Base-by-base conservation (phyloP, 176 grass and related monocot species). In the Triticum urartu region DNA sequence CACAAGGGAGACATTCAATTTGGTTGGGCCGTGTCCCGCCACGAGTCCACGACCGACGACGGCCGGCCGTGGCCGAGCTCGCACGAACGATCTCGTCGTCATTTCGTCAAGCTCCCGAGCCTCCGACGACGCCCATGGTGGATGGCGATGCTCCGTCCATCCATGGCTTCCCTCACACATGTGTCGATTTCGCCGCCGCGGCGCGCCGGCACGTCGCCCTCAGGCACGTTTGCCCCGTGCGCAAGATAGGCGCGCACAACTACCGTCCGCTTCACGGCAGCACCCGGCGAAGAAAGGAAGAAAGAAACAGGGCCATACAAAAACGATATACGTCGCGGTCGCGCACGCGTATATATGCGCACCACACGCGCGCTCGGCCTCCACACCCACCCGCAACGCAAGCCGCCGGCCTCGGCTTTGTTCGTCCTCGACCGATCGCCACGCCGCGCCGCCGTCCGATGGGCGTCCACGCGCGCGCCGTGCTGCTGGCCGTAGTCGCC, bases 211-310 rank as follows among this genome's bases (percentile, higher is more conserved):
- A 52, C 68, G 81, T 60, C 68, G 50, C 34, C 24, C 9, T 30
- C 62, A 20, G 5, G 3, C 86, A 80, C 78, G 81, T 88, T 81
- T 11, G 10, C 58, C 25, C 39, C 85, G 86, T 54, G 77, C 86
- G 76, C 68, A 0, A 18, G 45, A 54, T 54, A 54, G 50, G 50
- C 50, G 5, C 20, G 71, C 71, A 47, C 71, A 26, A 32, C 36
- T 40, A 34, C 4, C 65, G 64, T 14, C 80, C 52, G 9, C 68
- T 36, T 12, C 47, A 69, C 45, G 68, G 67, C 62, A 25, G 22
- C 24, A 4, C 64, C 12, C 54, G 21, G 3, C 33, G 13, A 71
- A 13, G 9, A 18, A 63, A 36, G n/a, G 18, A 9, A 21, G 9
- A 14, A 64, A 10, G 3, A 56, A 71, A 89, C 72, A 83, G 79